Percentiles rank a stretch among this genome's conserved stretches.
Conservation (phyloP, 148 eudicot genomes). For the Cornus kousa region DNA sequence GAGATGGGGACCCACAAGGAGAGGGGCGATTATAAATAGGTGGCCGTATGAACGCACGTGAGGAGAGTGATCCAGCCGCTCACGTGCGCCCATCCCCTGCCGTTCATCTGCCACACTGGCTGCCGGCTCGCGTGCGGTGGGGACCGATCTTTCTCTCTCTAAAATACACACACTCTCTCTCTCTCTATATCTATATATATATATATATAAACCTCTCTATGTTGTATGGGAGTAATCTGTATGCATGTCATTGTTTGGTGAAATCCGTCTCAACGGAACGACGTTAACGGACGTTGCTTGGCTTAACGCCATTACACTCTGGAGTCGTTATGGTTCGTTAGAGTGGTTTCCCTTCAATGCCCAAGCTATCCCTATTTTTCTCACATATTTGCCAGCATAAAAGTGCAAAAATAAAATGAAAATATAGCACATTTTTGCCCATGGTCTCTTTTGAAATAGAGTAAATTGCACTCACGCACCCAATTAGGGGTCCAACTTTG, state of each 20-base stretch:
- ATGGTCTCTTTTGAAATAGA: no score
- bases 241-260: neutral
- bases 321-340: slow-evolving; percentile 2
- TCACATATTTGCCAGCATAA: neutral
- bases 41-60: neutral
- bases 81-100: slow-evolving; percentile 93
- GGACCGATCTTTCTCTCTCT: slow-evolving; percentile 19
- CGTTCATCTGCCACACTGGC: slow-evolving; percentile 47
- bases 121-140: slow-evolving; percentile 71
- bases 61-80: slow-evolving; percentile 26
- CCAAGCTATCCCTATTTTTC: neutral
- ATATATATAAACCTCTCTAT: neutral
- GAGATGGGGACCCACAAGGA: neutral
- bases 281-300: slow-evolving; percentile 6
- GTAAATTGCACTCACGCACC: no score
- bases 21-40: neutral
- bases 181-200: neutral
- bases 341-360: neutral
- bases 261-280: slow-evolving; percentile 4
- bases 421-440: no score
- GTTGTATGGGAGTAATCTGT: neutral
- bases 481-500: no score
- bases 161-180: neutral
- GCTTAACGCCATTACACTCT: neutral
- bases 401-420: no score